Base-by-base conservation (phyloP, 2,329 filamentous ascomycete genomes). In the Xylariaceae sp. region DNA sequence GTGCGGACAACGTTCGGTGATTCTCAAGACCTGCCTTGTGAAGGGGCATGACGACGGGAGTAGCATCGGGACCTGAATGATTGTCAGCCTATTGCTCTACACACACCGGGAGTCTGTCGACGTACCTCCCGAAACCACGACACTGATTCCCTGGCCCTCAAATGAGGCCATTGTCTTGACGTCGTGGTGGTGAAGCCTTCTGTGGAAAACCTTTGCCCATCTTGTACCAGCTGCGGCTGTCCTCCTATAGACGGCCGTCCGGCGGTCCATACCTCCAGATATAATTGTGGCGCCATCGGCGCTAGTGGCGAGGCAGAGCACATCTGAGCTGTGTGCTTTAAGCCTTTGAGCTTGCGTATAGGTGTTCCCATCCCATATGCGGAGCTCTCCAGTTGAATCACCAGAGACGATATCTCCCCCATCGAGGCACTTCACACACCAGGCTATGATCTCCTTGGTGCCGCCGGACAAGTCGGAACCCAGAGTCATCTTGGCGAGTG, bases 91-190 rank as follows among this genome's bases (percentile, higher is more conserved):
- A 8, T 15, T 38, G 9, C 2, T 16, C 9, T 26, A 7, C 26
- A 3, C 31, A 19, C 32, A 9, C 21, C 21, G 15, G 17, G 9
- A 13, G 9, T 9, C 12, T n/a, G 29, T 19, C 23, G 43, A 59
- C 72, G 63, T 69, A 86, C 88, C 92, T 76, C 92, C 92, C 47
- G 90, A 94, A 12, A 94, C 85, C 9, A 95, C 72, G 39, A 97
- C 80, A 55, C 88, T 97, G 56, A 95, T 77, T 34, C 79, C 79
- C 35, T 76, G 81, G 36, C 83, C 83, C 62, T 98, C 92, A 49
- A 90, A 97, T 0, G 86, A 81, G 23, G 88, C 85, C 78, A 97
- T 86, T 1, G 88, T 78, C 67, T 97, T 97, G 54, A 97, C 88
- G 66, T 98, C 92, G 61, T 97, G 89, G 31, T 83, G 79, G 59